phyloP scores from a whole-genome alignment of 2,329 filamentous ascomycete genomes.

The Pseudogymnoascus destructans region DNA sequence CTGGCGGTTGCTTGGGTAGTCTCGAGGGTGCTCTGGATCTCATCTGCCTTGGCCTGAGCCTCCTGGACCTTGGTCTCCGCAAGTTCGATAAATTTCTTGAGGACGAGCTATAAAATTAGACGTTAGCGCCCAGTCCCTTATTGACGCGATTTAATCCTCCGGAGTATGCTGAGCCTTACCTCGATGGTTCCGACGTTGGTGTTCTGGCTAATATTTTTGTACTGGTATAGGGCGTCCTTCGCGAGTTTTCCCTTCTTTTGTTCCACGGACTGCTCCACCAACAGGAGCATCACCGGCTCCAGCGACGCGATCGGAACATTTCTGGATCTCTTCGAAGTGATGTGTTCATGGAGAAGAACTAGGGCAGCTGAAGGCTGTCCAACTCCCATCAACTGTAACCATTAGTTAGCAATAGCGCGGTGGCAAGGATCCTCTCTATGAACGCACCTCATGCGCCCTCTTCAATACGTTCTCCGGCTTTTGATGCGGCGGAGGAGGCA shows the following conservation, averaged over 20 bases:
- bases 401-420: no score
- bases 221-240: slow-evolving; percentile 98
- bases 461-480: slow-evolving; percentile 99
- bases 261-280: slow-evolving; percentile 93
- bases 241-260: slow-evolving; percentile 96
- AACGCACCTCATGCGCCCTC: slow-evolving; percentile 43
- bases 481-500: slow-evolving; percentile 85
- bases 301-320: slow-evolving; percentile 93
- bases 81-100: slow-evolving; percentile 96
- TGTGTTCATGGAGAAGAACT: slow-evolving; percentile 94
- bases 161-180: slow-evolving; percentile 35
- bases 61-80: slow-evolving; percentile 93
- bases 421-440: no score
- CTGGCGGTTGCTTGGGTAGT: slow-evolving; percentile 58
- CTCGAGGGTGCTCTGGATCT: slow-evolving; percentile 80
- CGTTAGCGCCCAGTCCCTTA: slow-evolving; percentile 12
- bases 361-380: slow-evolving; percentile 85
- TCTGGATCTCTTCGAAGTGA: slow-evolving; percentile 93
- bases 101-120: slow-evolving; percentile 49
- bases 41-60: slow-evolving; percentile 89
- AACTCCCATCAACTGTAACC: slow-evolving; percentile 76
- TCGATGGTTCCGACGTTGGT: slow-evolving; percentile 97
- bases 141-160: neutral
- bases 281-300: slow-evolving; percentile 95
- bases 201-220: slow-evolving; percentile 99